Evolutionary conservation across 768 basidiomycete species (phyloP), one percentile per base, ranked within the genome.

Genomic region (Clavulina sp.): DNA sequence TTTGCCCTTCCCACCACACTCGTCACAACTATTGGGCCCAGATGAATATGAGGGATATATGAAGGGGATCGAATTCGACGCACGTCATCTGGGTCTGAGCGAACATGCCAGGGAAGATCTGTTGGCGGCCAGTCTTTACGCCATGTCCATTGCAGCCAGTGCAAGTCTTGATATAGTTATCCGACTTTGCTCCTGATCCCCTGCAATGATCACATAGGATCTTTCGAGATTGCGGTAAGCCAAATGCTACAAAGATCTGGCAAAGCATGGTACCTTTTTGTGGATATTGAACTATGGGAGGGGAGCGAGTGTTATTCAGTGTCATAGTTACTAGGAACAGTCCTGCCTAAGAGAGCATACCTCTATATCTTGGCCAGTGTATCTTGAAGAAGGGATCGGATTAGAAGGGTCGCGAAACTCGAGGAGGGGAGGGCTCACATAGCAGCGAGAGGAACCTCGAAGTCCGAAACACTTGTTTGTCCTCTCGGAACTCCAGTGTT

Each of bases 91-190:
- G 87, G 9, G 78, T 78, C 64, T 92, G 86, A 0, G 87, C 84
- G 60, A 81, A 85, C 92, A 95, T 95, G 24, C 91, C 92, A 2
- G 92, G 91, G 73, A 93, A 92, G 55, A 99, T 85, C 65, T 92
- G 95, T 62, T 95, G 89, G 51, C 86, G 80, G 46, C 80, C 75
- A 23, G 95, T 64, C 61, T 84, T 82, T 50, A 93, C 73, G 33
- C 95, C 95, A 47, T 77, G 70, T 19, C 95, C 95, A 49, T 76
- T 73, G 61, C 95, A 99, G 7, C 75, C 74, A 2, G 75, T 63
- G 62, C 95, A 99, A n/a, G 76, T 73, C 60, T 88, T 84, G 46
- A 95, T 84, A 61, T 95, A 86, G 4, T 74, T 65, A 53, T 88
- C 85, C 0, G 87, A 84, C 1, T 88, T 84, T 0, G 95, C 95